Percentiles rank a stretch among this genome's conserved stretches.
phyloP scores from a whole-genome alignment of 108 stramenopile genomes.

The Pelagomonas calceolata region DNA sequence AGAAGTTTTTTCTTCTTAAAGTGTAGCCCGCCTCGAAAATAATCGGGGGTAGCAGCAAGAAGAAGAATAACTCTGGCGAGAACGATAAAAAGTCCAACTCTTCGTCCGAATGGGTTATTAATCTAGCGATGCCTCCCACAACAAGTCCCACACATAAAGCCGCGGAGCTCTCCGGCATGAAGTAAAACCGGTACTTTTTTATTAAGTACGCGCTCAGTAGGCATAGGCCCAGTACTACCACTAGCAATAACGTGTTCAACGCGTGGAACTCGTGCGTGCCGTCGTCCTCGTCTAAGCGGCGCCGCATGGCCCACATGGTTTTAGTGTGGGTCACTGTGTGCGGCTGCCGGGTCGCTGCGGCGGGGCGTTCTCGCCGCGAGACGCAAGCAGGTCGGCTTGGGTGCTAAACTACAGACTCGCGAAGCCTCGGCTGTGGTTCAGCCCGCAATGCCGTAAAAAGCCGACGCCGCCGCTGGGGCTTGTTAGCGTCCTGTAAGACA shows the following conservation, averaged over 20 bases:
- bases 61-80: slow-evolving; percentile 87
- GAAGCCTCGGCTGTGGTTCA: too few species aligned
- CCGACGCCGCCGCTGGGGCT: too few species aligned
- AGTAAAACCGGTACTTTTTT: slow-evolving; percentile 46
- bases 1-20: slow-evolving; percentile 65
- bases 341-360: too few species aligned
- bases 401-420: too few species aligned
- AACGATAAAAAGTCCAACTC: slow-evolving; percentile 59
- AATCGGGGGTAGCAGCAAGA: slow-evolving; percentile 86
- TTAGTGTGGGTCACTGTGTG: too few species aligned
- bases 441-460: too few species aligned
- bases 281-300: slow-evolving; percentile 13
- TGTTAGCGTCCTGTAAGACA: too few species aligned
- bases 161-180: slow-evolving; percentile 63
- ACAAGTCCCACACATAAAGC: slow-evolving; percentile 62
- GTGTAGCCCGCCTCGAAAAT: slow-evolving; percentile 96
- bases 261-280: slow-evolving; percentile 70
- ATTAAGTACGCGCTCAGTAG: slow-evolving; percentile 38
- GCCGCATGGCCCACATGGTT: neutral
- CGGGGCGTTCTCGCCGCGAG: too few species aligned
- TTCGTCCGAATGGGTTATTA: slow-evolving; percentile 33
- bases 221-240: slow-evolving; percentile 61
- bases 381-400: too few species aligned
- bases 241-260: slow-evolving; percentile 48
- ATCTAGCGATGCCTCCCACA: slow-evolving; percentile 57